Base-by-base conservation (phyloP, 1,284 basidiomycete genomes). In the Leccinum fuscescens region DNA sequence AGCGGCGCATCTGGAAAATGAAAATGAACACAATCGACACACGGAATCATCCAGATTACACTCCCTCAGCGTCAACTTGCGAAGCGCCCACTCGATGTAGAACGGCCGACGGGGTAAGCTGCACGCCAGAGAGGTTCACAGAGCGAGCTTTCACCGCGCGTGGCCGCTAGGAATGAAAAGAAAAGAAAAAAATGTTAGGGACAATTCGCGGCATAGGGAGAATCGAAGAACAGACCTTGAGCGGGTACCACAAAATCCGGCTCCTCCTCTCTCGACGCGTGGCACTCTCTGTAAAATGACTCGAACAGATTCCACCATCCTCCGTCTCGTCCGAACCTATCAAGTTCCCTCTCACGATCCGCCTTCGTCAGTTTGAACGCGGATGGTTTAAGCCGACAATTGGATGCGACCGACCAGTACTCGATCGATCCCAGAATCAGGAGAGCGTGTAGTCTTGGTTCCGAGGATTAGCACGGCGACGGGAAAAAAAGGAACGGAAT, bases 341-440 rank as follows among this genome's bases (percentile, higher is more conserved):
- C 0, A 79, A 77, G 70, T 80, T 84, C 24, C 74, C 86, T 77
- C 85, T 75, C 12, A 91, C 79, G 55, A 91, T 44, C n/a, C 42
- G 15, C 37, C 15, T 15, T 39, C 15, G 98, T 79, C 4, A 94
- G 78, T 56, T 86, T 85, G 82, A 95, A 98, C 0, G 92, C 93
- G 12, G 83, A 77, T 1, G 83, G 74, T 67, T 92, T 93, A 58
- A 98, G 80, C 61, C 87, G 87, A 69, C 87, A 82, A 73, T 98
- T 98, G 17, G 92, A 92, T 2, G 94, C 90, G 22, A 99, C 79
- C 8, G 92, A 94, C 24, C 98, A 80, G 67, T 90, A 92, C 1
- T 90, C 90, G 33, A 98, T 79, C 0, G 88, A 86, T 20, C 86
- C 86, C 17, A 92, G 90, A 54, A 98, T 91, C 56, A 98, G 84